phyloP scores from a whole-genome alignment of 2,329 filamentous ascomycete species.

The Colletotrichum musae region DNA sequence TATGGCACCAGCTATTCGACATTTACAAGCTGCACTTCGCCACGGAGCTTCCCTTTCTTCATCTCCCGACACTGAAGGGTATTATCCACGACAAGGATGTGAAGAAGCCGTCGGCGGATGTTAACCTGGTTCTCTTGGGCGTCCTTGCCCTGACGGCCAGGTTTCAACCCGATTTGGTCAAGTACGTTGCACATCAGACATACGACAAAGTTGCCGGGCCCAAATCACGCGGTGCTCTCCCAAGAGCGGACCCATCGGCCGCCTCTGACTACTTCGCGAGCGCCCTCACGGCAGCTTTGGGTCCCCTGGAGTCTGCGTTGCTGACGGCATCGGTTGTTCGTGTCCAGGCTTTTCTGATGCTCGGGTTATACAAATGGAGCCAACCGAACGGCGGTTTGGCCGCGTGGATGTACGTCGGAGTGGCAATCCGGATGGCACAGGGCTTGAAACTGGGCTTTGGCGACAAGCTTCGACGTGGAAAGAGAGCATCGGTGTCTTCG shows the following conservation, averaged over 20 bases:
- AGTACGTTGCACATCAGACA: slow-evolving; percentile 63
- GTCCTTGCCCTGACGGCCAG: slow-evolving; percentile 79
- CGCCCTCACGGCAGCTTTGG: slow-evolving; percentile 67
- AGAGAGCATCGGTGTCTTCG: background rate
- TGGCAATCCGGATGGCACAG: slow-evolving; percentile 76
- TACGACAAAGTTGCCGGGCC: slow-evolving; percentile 45
- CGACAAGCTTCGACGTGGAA: slow-evolving; percentile 53
- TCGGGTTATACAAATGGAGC: slow-evolving; percentile 80
- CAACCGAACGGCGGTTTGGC: slow-evolving; percentile 70
- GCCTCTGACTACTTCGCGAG: slow-evolving; percentile 77
- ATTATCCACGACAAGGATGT: slow-evolving; percentile 58
- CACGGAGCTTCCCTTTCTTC: slow-evolving; percentile 80
- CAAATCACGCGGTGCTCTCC: slow-evolving; percentile 52
- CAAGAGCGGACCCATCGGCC: slow-evolving; percentile 63
- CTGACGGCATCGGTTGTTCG: slow-evolving; percentile 71
- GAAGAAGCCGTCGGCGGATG: slow-evolving; percentile 58
- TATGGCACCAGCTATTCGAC: slow-evolving; percentile 79
- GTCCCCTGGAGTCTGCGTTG: slow-evolving; percentile 62
- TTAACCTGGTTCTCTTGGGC: slow-evolving; percentile 73
- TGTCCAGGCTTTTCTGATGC: slow-evolving; percentile 78
- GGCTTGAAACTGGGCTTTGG: slow-evolving; percentile 73
- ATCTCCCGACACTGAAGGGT: slow-evolving; percentile 74
- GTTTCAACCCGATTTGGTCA: slow-evolving; percentile 74
- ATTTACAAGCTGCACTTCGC: slow-evolving; percentile 81
- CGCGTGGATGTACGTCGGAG: slow-evolving; percentile 77